phyloP scores from a whole-genome alignment of 2,329 filamentous ascomycete genomes.

The Ophiostoma sp. region DNA sequence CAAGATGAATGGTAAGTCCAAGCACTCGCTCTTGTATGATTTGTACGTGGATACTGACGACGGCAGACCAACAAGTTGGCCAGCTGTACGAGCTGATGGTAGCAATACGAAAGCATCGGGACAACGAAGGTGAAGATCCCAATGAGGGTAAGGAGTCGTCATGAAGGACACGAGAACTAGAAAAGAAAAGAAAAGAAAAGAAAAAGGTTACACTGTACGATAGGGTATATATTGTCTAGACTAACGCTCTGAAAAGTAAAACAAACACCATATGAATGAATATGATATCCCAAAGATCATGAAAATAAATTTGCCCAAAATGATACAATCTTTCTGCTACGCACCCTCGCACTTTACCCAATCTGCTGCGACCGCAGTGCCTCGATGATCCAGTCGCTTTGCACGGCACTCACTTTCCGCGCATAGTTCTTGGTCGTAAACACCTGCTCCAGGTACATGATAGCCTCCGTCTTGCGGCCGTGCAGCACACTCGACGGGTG shows the following conservation, averaged over 20 bases:
- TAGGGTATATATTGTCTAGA: constrained; percentile 14
- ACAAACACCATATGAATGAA: background rate
- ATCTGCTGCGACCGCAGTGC: constrained; percentile 41
- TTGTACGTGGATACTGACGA: constrained; percentile 13
- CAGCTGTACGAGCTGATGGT: constrained; percentile 95
- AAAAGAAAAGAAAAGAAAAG: background rate
- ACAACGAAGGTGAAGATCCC: constrained; percentile 24
- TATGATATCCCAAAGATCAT: background rate
- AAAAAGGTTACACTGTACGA: background rate
- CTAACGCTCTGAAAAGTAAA: background rate
- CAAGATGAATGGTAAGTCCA: constrained; percentile 83
- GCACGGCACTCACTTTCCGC: constrained; percentile 64
- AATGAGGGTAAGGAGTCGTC: constrained; percentile 1
- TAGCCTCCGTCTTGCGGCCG: constrained; percentile 63
- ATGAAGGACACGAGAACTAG: background rate
- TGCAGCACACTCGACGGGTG: constrained; percentile 65
- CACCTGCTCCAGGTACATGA: constrained; percentile 68
- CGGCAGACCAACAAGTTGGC: constrained; percentile 81
- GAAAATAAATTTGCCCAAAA: no score
- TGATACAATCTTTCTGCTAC: background rate
- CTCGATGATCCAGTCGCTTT: constrained; percentile 60
- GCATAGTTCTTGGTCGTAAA: constrained; percentile 67
- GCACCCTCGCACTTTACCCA: background rate
- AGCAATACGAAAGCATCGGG: constrained; percentile 59
- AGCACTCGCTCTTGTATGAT: background rate